Evolutionary conservation across 441 rosid genomes (phyloP).

Genomic region (Pelargonium fulgidum): DNA sequence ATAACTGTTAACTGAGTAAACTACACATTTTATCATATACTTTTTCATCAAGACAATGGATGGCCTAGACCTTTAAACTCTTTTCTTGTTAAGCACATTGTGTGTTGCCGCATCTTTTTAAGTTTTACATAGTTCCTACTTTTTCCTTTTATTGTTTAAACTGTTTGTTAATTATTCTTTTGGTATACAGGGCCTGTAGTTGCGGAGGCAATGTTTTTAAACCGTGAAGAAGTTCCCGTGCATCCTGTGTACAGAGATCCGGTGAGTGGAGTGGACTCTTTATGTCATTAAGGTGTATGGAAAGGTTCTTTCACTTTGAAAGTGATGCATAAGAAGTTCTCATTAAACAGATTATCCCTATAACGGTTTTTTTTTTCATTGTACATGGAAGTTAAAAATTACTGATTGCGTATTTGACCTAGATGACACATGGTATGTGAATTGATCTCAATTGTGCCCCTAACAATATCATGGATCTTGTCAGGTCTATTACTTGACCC

Average conservation of each 20-base stretch:
- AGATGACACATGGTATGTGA: neutral
- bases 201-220: conserved; percentile 91
- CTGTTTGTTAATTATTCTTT: neutral
- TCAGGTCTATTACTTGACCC: neutral
- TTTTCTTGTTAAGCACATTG: neutral
- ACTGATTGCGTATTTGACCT: neutral
- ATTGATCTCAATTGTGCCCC: neutral
- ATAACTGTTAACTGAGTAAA: neutral
- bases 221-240: conserved; percentile 78
- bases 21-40: neutral
- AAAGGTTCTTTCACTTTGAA: neutral
- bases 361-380: neutral
- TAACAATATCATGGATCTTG: neutral
- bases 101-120: neutral
- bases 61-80: neutral
- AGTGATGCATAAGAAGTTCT: neutral
- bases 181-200: conserved; percentile 69
- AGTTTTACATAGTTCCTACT: neutral
- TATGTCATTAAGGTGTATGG: conserved; percentile 11
- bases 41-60: neutral
- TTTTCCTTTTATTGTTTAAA: neutral
- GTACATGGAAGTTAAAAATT: neutral
- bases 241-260: conserved; percentile 92
- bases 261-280: conserved; percentile 49
- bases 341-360: neutral